These are phyloP conservation scores for Kwoniella pini DNA, from an alignment of 768 basidiomycete genomes.

Conservation along the genomic window DNA sequence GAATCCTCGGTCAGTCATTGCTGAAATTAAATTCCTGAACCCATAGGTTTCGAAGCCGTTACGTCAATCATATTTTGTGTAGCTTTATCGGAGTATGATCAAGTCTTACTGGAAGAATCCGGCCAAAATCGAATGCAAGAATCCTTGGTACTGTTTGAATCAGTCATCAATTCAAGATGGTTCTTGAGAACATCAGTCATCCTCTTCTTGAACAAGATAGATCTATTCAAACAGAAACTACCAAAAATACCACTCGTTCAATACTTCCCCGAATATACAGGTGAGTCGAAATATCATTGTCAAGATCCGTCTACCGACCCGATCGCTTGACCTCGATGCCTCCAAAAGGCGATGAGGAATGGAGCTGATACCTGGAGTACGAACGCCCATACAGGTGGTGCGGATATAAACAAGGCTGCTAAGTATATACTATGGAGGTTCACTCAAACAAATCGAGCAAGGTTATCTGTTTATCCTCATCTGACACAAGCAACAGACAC, in stretches of 20 bases:
- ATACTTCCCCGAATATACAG: conserved; percentile 81
- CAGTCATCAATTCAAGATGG: conserved; percentile 77
- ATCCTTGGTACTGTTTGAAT: conserved; percentile 72
- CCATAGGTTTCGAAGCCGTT: conserved; percentile 68
- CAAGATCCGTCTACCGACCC: neutral
- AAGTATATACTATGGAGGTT: conserved; percentile 95
- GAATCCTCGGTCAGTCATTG: no score
- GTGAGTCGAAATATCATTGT: conserved; percentile 19
- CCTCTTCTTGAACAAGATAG: conserved; percentile 61
- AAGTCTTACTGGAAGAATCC: conserved; percentile 69
- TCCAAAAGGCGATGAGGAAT: no score
- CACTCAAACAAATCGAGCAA: conserved; percentile 69
- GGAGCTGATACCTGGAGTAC: no score
- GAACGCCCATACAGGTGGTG: conserved; percentile 67
- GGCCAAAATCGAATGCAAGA: conserved; percentile 70
- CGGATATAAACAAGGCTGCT: conserved; percentile 89
- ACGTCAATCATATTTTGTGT: conserved; percentile 79
- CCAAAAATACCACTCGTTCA: conserved; percentile 61
- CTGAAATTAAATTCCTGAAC: neutral
- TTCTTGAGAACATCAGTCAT: conserved; percentile 66
- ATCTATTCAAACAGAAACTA: conserved; percentile 73
- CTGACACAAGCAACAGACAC: conserved; percentile 88
- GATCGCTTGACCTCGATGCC: no score
- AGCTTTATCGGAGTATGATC: conserved; percentile 73
- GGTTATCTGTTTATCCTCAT: conserved; percentile 81